Evolutionary conservation across 2,329 filamentous ascomycete genomes (phyloP).

Genomic region (Tolypocladium nubicola): DNA sequence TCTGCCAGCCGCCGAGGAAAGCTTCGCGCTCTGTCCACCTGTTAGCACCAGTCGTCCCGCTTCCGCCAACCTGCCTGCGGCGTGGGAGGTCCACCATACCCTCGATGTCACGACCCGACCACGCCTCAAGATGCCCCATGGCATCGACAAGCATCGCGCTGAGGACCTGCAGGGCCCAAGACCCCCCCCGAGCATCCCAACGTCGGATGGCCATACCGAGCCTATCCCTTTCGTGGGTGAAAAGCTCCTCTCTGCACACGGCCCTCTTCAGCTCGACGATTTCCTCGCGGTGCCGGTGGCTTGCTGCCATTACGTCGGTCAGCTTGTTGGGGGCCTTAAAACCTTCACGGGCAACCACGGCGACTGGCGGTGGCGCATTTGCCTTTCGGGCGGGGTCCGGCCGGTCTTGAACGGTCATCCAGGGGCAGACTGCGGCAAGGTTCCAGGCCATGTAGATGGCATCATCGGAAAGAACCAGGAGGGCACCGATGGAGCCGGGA

Average conservation of each 20-base stretch:
- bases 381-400: slow-evolving; percentile 35
- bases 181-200: slow-evolving; percentile 52
- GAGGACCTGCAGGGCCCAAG: slow-evolving; percentile 63
- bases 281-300: slow-evolving; percentile 49
- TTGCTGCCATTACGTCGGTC: slow-evolving; percentile 53
- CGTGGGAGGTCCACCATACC: background rate
- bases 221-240: slow-evolving; percentile 44
- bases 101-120: slow-evolving; percentile 6
- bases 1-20: slow-evolving; percentile 40
- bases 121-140: slow-evolving; percentile 25
- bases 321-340: slow-evolving; percentile 72
- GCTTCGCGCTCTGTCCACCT: slow-evolving; percentile 26
- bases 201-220: slow-evolving; percentile 65
- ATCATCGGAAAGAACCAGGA: slow-evolving; percentile 52
- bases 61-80: background rate
- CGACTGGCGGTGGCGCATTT: slow-evolving; percentile 36
- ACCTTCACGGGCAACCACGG: slow-evolving; percentile 58
- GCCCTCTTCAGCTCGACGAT: slow-evolving; percentile 54
- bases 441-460: slow-evolving; percentile 68
- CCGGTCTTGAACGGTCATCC: slow-evolving; percentile 41
- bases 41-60: background rate
- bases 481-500: slow-evolving; percentile 35
- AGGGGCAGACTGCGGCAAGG: slow-evolving; percentile 65
- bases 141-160: slow-evolving; percentile 58
- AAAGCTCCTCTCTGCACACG: slow-evolving; percentile 33